Evolutionary conservation across 225 moss, liverwort and hornwort species (phyloP).

Genomic region (Pseudisothecium myosuroides): DNA sequence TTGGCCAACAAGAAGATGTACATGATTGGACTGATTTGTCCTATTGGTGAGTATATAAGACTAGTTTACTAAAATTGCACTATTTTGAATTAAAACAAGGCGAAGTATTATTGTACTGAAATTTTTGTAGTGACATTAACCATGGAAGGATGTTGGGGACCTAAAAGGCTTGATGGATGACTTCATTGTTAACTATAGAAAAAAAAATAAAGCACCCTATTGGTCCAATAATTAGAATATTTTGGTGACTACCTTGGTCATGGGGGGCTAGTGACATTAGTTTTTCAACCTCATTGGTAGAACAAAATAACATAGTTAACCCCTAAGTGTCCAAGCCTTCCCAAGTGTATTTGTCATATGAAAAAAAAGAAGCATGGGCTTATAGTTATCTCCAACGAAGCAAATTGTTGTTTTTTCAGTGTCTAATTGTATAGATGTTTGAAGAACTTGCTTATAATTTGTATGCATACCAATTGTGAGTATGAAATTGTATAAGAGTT

Average conservation of each 20-base stretch:
- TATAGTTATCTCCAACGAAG: no score
- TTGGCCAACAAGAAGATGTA: background rate
- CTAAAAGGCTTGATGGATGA: background rate
- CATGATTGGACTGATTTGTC: background rate
- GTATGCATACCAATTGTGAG: no score
- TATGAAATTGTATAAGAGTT: no score
- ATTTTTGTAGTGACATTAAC: background rate
- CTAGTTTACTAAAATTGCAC: background rate
- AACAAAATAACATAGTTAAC: background rate
- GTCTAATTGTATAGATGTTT: no score
- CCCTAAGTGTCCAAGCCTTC: no score
- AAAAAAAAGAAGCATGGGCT: no score
- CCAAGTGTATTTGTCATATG: no score
- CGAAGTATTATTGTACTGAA: background rate
- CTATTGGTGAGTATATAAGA: background rate
- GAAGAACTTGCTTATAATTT: no score
- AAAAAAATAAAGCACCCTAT: background rate
- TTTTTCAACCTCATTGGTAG: background rate
- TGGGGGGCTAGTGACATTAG: fast-evolving
- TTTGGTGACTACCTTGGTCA: no score
- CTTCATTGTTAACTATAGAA: background rate
- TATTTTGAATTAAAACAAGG: background rate
- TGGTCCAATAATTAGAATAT: background rate
- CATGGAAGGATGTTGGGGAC: fast-evolving
- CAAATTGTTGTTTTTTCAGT: no score